phyloP scores from a whole-genome alignment of 768 basidiomycete genomes.

The Cystoderma amianthinum region DNA sequence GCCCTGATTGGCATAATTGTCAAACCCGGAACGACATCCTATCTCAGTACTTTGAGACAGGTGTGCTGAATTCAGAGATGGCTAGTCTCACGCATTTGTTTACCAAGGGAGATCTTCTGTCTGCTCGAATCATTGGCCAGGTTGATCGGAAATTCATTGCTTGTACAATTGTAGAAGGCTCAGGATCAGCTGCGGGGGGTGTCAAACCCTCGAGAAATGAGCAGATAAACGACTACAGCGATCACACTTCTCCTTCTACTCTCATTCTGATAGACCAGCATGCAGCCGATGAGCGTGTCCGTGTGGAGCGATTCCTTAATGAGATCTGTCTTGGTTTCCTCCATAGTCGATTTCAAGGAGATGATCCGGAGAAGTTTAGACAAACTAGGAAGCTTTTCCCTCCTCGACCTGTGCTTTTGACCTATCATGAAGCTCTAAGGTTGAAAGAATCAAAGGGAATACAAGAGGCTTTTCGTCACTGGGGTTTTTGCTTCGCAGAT shows the following conservation, averaged over 20 bases:
- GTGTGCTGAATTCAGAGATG: conserved; percentile 3
- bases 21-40: background rate
- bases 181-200: conserved; percentile 7
- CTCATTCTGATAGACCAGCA: conserved; percentile 93
- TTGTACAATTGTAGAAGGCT: conserved; percentile 42
- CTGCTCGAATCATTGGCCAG: conserved; percentile 67
- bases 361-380: conserved; percentile 20
- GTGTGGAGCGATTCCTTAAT: conserved; percentile 78
- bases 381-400: conserved; percentile 39
- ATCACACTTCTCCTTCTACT: conserved; percentile 10
- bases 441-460: conserved; percentile 34
- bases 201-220: conserved; percentile 8
- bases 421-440: conserved; percentile 51
- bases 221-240: conserved; percentile 4
- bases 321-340: conserved; percentile 70
- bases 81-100: conserved; percentile 29
- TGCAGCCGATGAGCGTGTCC: conserved; percentile 93
- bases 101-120: conserved; percentile 43
- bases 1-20: too few species aligned
- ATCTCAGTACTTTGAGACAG: conserved; percentile 2
- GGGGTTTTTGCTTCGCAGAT: conserved; percentile 61
- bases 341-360: conserved; percentile 23
- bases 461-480: conserved; percentile 46
- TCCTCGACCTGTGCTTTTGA: conserved; percentile 56
- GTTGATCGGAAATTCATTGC: conserved; percentile 90